A percentile compares a stretch with the other conserved stretches of the same genome.
phyloP scores from a whole-genome alignment of 495 filamentous ascomycete genomes.

The Tuber brumale region DNA sequence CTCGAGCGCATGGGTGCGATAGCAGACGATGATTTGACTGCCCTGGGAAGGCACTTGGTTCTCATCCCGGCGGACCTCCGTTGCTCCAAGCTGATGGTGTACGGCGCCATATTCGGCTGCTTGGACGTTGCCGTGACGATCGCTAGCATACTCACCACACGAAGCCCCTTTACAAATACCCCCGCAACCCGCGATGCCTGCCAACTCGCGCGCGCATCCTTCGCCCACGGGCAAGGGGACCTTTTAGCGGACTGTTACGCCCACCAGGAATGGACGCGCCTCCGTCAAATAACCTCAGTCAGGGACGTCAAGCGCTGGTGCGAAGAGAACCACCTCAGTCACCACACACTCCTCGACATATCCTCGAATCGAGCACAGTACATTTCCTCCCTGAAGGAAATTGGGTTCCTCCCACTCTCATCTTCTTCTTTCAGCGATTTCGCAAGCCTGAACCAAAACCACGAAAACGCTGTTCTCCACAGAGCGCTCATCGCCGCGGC shows the following conservation, averaged over 20 bases:
- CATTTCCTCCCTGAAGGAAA: constrained; percentile 75
- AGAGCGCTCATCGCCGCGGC: constrained; percentile 84
- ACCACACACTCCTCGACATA: constrained; percentile 78
- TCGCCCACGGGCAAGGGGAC: constrained; percentile 74
- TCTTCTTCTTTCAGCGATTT: constrained; percentile 14
- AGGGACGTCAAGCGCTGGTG: constrained; percentile 70
- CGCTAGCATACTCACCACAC: constrained; percentile 77
- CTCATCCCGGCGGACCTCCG: constrained; percentile 83
- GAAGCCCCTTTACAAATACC: constrained; percentile 76
- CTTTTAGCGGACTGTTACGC: constrained; percentile 78
- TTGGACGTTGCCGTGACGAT: constrained; percentile 85
- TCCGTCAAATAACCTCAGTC: constrained; percentile 53
- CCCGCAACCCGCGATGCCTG: constrained; percentile 73
- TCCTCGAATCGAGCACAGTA: constrained; percentile 78
- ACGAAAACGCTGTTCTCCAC: constrained; percentile 55
- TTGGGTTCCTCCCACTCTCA: constrained; percentile 62
- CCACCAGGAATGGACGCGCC: constrained; percentile 69
- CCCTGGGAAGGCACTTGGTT: constrained; percentile 79
- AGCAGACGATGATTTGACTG: constrained; percentile 75
- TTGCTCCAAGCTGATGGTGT: constrained; percentile 91
- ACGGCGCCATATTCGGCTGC: constrained; percentile 86
- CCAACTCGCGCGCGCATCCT: constrained; percentile 65
- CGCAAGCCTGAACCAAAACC: constrained; percentile 46
- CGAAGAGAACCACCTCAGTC: constrained; percentile 77
- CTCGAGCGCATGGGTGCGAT: constrained; percentile 82